phyloP scores from a whole-genome alignment of 257 asterid species.

The Solanum pimpinellifolium region DNA sequence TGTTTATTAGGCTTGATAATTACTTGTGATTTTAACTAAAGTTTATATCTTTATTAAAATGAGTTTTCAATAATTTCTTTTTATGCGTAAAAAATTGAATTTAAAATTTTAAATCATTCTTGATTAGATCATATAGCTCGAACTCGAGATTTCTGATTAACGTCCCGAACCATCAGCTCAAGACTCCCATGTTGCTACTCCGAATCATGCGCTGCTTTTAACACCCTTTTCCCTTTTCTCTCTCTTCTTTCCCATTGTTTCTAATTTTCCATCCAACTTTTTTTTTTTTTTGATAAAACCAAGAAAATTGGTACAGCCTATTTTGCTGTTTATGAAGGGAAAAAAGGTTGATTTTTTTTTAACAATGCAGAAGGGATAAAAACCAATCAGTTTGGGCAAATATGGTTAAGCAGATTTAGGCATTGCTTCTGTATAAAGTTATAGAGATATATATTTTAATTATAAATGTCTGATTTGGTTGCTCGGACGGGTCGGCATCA shows the following conservation, averaged over 20 bases:
- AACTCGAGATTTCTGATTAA: too few species aligned
- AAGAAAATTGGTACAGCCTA: neutral
- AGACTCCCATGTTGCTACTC: constrained; percentile 27
- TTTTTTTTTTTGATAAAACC: neutral
- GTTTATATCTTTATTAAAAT: neutral
- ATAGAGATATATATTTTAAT: neutral
- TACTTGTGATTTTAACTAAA: neutral
- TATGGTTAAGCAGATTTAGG: neutral
- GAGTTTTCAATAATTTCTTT: neutral
- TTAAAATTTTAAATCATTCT: fast-evolving
- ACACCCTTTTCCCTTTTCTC: neutral
- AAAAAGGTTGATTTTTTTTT: neutral
- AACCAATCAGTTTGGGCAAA: neutral
- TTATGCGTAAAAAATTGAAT: too few species aligned
- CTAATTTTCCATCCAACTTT: neutral
- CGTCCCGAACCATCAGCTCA: neutral
- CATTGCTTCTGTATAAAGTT: neutral
- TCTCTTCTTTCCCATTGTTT: neutral
- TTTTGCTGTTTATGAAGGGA: neutral
- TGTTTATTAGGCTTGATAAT: neutral
- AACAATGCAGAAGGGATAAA: neutral
- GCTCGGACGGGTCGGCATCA: constrained; percentile 91
- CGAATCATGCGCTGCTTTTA: constrained; percentile 38
- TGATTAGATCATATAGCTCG: too few species aligned
- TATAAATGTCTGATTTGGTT: constrained; percentile 87